These are phyloP conservation scores for Trichomonas tenax DNA, from an alignment of 208 protist species.

Conservation along the genomic window DNA sequence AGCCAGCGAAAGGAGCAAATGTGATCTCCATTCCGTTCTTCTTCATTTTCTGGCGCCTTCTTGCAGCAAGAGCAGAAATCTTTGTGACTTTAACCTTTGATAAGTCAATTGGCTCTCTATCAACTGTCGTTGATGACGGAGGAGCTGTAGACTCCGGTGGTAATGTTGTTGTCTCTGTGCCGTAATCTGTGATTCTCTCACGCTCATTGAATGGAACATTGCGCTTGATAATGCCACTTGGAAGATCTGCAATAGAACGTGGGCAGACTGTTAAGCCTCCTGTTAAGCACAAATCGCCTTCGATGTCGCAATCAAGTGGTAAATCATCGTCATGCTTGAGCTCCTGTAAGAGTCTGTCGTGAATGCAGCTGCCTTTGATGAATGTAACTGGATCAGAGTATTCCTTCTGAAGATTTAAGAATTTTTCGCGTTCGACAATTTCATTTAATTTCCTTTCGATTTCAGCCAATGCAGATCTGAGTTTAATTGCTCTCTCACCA, in stretches of 20 bases:
- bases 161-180: not conserved
- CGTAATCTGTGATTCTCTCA: not conserved
- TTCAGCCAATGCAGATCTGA: not conserved
- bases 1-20: not conserved
- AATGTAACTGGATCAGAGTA: not conserved
- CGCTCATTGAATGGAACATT: not conserved
- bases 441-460: not conserved
- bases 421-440: not conserved
- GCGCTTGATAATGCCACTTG: not conserved
- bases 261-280: not conserved
- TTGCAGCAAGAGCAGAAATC: not conserved
- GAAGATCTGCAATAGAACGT: not conserved
- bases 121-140: not conserved
- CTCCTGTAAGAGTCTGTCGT: not conserved
- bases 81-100: not conserved
- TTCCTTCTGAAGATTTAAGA: not conserved
- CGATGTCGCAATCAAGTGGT: not conserved
- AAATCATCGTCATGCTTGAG: not conserved
- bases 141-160: not conserved
- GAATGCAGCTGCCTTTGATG: not conserved
- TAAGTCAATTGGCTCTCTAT: not conserved
- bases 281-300: not conserved
- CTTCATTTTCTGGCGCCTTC: not conserved
- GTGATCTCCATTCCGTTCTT: not conserved
- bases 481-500: not conserved